These are phyloP conservation scores for Cadophora sp. DNA, from an alignment of 2,329 filamentous ascomycete genomes.

Conservation along the genomic window DNA sequence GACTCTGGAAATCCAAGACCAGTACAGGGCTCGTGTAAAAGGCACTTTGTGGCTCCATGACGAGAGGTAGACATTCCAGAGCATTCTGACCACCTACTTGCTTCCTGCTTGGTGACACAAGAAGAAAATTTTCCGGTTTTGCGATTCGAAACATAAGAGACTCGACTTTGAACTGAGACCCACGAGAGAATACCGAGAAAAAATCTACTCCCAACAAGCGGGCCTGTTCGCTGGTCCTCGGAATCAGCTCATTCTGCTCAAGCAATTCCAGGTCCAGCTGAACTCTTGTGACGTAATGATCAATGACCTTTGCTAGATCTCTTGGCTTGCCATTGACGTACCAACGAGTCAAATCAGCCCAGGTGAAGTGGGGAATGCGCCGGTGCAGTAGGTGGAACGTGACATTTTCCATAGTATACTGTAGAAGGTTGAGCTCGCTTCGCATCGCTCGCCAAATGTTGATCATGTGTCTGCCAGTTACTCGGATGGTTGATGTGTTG, in stretches of 20 bases:
- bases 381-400: conserved; percentile 88
- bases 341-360: conserved; percentile 81
- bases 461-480: conserved; percentile 96
- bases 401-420: conserved; percentile 97
- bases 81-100: conserved; percentile 96
- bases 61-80: conserved; percentile 89
- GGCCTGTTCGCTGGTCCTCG: conserved; percentile 92
- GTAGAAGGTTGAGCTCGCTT: conserved; percentile 86
- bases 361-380: conserved; percentile 86
- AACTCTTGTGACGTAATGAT: conserved; percentile 78
- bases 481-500: conserved; percentile 86
- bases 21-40: conserved; percentile 91
- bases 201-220: conserved; percentile 94
- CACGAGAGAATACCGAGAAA: conserved; percentile 92
- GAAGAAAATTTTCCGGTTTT: conserved; percentile 92
- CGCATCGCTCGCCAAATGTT: conserved; percentile 98
- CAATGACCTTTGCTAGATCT: conserved; percentile 76
- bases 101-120: conserved; percentile 87
- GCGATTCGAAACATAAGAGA: conserved; percentile 98
- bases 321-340: conserved; percentile 72
- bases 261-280: conserved; percentile 89
- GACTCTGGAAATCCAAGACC: conserved; percentile 93
- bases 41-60: conserved; percentile 96
- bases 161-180: conserved; percentile 98
- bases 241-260: conserved; percentile 85